Percentiles rank a stretch among this genome's conserved stretches.
phyloP scores from a whole-genome alignment of 441 rosid genomes.

The Arabidopsis hybrid region DNA sequence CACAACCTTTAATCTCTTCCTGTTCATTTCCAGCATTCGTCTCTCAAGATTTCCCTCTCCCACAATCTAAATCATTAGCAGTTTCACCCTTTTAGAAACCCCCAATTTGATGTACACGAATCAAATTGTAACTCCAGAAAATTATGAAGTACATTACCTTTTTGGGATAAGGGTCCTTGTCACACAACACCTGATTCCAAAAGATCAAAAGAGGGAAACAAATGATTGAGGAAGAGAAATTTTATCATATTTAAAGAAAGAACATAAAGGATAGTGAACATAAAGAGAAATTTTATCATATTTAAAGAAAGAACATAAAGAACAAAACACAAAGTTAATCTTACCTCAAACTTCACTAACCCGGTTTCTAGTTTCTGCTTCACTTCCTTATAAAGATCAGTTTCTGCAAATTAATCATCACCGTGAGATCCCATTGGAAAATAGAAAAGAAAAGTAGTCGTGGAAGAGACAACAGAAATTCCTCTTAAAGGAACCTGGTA shows the following conservation, averaged over 20 bases:
- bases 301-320: too few species aligned
- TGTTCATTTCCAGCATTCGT: constrained; percentile 85
- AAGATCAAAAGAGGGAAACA: constrained; percentile 22
- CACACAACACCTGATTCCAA: constrained; percentile 74
- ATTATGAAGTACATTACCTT: constrained; percentile 59
- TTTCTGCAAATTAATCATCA: constrained; percentile 68
- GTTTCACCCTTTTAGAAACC: constrained; percentile 19
- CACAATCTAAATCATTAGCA: constrained; percentile 57
- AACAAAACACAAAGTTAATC: constrained; percentile 30
- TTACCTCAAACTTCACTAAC: constrained; percentile 94
- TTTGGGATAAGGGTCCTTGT: constrained; percentile 81
- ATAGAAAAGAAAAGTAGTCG: not conserved
- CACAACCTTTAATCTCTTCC: constrained; percentile 89
- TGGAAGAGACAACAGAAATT: constrained; percentile 17
- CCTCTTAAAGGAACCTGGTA: not conserved
- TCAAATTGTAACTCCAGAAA: constrained; percentile 23
- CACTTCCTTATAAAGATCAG: constrained; percentile 92
- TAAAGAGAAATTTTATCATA: too few species aligned
- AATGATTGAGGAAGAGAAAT: constrained; percentile 13
- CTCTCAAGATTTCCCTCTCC: constrained; percentile 92
- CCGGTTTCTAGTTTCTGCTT: constrained; percentile 94
- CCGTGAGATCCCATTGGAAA: constrained; percentile 4
- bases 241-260: not conserved
- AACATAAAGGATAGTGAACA: constrained; percentile 7
- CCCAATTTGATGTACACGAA: constrained; percentile 8